Evolutionary conservation across 2,329 filamentous ascomycete genomes (phyloP).

Genomic region (Alternaria gansuensis): DNA sequence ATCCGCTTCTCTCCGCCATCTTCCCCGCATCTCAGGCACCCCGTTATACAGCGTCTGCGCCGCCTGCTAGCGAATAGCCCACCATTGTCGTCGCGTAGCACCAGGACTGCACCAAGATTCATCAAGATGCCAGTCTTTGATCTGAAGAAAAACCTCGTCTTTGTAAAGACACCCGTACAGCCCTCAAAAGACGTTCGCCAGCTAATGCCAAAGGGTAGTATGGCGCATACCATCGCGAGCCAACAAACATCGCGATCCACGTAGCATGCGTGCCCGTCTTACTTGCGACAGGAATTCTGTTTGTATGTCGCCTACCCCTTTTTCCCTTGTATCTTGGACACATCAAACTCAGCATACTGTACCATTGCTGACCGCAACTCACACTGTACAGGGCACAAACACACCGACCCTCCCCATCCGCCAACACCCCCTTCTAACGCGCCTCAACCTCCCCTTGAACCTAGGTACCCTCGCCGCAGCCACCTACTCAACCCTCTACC

Average conservation of each 20-base stretch:
- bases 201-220: slow-evolving; percentile 63
- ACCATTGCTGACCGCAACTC: slow-evolving; percentile 4
- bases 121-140: slow-evolving; percentile 42
- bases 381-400: slow-evolving; percentile 62
- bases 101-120: background rate
- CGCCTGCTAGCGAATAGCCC: background rate
- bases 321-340: background rate
- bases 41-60: background rate
- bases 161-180: slow-evolving; percentile 28
- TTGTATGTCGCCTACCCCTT: slow-evolving; percentile 63
- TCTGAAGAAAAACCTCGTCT: slow-evolving; percentile 48
- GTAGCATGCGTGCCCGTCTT: slow-evolving; percentile 80
- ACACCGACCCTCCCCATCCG: slow-evolving; percentile 57
- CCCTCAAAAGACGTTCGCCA: background rate
- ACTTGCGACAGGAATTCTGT: slow-evolving; percentile 72
- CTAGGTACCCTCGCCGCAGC: slow-evolving; percentile 61
- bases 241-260: slow-evolving; percentile 80
- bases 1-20: slow-evolving; percentile 3
- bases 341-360: background rate
- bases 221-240: slow-evolving; percentile 81
- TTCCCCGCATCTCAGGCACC: slow-evolving; percentile 5
- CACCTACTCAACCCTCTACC: slow-evolving; percentile 79
- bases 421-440: slow-evolving; percentile 41
- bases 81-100: background rate
- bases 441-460: slow-evolving; percentile 53